Percentiles rank a stretch among this genome's conserved stretches.
phyloP scores from a whole-genome alignment of 1,284 basidiomycete species.

The Tylopilus sp. region DNA sequence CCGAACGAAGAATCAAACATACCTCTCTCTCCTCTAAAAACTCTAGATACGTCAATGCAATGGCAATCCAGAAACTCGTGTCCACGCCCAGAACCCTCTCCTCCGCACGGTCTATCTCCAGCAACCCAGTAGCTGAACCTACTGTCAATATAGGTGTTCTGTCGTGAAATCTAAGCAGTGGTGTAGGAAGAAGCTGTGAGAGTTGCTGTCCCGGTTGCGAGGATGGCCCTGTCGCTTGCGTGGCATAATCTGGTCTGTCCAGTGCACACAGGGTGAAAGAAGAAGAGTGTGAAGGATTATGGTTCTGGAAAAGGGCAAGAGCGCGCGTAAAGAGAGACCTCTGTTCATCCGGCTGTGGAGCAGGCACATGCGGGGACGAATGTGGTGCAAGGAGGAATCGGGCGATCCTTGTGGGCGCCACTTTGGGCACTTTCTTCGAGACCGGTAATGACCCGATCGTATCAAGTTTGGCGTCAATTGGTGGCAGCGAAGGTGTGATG shows the following conservation, averaged over 20 bases:
- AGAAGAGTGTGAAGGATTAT: conserved; percentile 54
- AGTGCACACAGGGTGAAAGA: conserved; percentile 52
- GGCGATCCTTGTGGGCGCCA: conserved; percentile 39
- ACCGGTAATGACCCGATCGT: conserved; percentile 19
- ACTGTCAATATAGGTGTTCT: conserved; percentile 61
- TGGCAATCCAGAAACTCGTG: conserved; percentile 68
- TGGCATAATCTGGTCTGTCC: conserved; percentile 11
- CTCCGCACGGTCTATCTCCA: conserved; percentile 58
- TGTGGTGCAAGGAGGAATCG: conserved; percentile 61
- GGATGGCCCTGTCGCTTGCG: conserved; percentile 16
- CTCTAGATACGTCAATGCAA: conserved; percentile 68
- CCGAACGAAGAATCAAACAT: conserved; percentile 22
- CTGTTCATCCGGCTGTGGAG: conserved; percentile 32
- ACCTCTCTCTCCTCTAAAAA: conserved; percentile 74
- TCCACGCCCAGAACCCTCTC: conserved; percentile 63
- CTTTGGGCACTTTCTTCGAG: conserved; percentile 9
- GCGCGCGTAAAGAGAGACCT: conserved; percentile 54
- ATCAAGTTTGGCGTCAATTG: conserved; percentile 41
- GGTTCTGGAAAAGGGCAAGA: conserved; percentile 50
- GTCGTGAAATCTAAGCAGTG: conserved; percentile 64
- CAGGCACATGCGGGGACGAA: conserved; percentile 39
- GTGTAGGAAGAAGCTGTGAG: conserved; percentile 26
- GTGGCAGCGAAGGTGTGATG: conserved; percentile 42
- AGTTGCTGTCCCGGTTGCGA: conserved; percentile 22
- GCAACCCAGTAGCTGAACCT: conserved; percentile 50